Base-by-base conservation (phyloP, 2,329 filamentous ascomycete species). In the Cladosporium sp. region DNA sequence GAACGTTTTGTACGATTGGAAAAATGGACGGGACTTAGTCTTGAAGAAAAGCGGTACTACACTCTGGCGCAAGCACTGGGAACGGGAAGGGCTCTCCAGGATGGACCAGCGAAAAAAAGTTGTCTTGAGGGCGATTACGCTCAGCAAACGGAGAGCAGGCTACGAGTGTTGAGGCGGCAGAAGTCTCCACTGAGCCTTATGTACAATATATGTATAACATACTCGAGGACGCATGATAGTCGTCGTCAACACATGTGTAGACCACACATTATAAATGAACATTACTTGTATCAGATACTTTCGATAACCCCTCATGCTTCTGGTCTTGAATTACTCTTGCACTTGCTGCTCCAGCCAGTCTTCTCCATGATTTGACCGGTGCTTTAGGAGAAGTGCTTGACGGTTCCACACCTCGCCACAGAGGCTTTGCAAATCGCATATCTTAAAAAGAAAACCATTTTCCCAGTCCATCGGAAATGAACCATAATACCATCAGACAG, bases 151-250 rank as follows among this genome's bases (percentile, higher is more conserved):
- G 26, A 49, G n/a, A 28, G 11, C 37, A 31, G 37, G 58, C 26
- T 16, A 61, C 10, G 21, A 23, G 28, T n/a, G 26, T 21, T 5
- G 10, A 40, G 57, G 16, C 23, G n/a, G 59, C 44, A 21, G 31
- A 14, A 35, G 33, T 62, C 60, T 62, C 46, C 60, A 55, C 60
- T 55, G 21, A 14, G 46, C 60, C 31, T 29, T 62, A 53, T 61
- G 60, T 62, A 62, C 49, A 23, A 62, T 62, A 62, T 44, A 11
- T 61, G 58, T 61, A 61, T 50, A 33, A 33, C 23, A 60, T 31
- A 49, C 55, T 57, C 3, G 55, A 33, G 31, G 33, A 33, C 21
- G 40, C 21, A 46, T 12, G 40, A 21, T 11, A n/a, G 40, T 18
- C 18, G 18, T 44, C 18, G n/a, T 44, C 21, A 44, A 44, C 40